phyloP scores from a whole-genome alignment of 352 stramenopile species.

The Pythium guiyangense region DNA sequence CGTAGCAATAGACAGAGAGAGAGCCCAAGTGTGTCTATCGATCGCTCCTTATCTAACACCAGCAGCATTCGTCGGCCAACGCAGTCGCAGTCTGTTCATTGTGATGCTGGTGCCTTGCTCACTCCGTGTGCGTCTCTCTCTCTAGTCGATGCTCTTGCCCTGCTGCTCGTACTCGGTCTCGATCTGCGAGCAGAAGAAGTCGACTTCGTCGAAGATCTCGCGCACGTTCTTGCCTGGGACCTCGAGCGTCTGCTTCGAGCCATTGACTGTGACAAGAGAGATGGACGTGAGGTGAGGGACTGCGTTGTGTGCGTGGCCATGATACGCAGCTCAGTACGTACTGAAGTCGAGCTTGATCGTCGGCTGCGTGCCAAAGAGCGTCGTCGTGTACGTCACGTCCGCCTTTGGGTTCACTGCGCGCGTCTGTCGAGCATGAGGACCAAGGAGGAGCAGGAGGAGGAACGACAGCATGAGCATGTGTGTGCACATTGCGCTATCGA shows the following conservation, averaged over 20 bases:
- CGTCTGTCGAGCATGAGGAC: slow-evolving; percentile 26
- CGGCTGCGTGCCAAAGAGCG: slow-evolving; percentile 46
- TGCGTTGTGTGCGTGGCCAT: background rate
- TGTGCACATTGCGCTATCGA: slow-evolving; percentile 14
- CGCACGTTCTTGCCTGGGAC: slow-evolving; percentile 70
- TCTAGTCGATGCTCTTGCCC: slow-evolving; percentile 83
- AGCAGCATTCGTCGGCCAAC: background rate
- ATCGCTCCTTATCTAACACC: background rate
- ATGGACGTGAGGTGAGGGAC: background rate
- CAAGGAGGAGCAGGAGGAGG: too few species aligned
- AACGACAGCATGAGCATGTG: background rate
- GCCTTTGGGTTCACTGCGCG: slow-evolving; percentile 77
- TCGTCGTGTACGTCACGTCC: slow-evolving; percentile 55
- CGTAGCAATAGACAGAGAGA: slow-evolving; percentile 20
- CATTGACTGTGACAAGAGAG: slow-evolving; percentile 46
- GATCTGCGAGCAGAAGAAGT: slow-evolving; percentile 83
- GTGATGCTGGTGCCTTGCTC: background rate
- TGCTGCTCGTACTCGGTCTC: slow-evolving; percentile 81
- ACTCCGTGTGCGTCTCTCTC: background rate
- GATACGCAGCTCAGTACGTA: slow-evolving; percentile 21
- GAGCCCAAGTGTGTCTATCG: background rate
- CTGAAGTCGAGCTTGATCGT: slow-evolving; percentile 82
- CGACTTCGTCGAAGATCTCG: slow-evolving; percentile 83
- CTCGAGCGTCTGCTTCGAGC: slow-evolving; percentile 63
- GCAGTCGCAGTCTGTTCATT: too few species aligned